These are phyloP conservation scores for Penicillium coffeae DNA, from an alignment of 495 filamentous ascomycete species.

Conservation along the genomic window DNA sequence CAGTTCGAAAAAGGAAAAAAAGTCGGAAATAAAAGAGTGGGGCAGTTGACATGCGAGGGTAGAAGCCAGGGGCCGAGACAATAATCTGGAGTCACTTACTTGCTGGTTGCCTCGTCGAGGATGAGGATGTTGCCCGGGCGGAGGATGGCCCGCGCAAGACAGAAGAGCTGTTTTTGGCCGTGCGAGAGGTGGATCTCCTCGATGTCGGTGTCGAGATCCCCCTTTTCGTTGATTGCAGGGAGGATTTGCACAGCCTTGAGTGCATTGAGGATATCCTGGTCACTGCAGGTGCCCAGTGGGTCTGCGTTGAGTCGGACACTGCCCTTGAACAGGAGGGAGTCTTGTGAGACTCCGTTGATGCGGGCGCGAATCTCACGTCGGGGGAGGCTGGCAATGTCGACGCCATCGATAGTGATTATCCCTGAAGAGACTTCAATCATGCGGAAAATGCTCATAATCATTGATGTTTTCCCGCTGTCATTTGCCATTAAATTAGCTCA, in stretches of 20 bases:
- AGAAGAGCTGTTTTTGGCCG: constrained; percentile 63
- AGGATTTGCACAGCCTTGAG: constrained; percentile 49
- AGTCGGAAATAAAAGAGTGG: not conserved
- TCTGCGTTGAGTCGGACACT: constrained; percentile 49
- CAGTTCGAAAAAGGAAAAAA: constrained; percentile 5
- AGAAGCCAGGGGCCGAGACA: constrained; percentile 13
- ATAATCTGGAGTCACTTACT: constrained; percentile 28
- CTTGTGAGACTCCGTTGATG: constrained; percentile 54
- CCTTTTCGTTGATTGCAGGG: constrained; percentile 45
- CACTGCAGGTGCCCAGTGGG: constrained; percentile 26
- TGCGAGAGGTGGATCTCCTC: constrained; percentile 50
- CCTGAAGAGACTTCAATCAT: constrained; percentile 47
- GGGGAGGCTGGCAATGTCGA: constrained; percentile 45
- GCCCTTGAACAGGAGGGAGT: constrained; percentile 50
- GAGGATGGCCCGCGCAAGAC: constrained; percentile 59
- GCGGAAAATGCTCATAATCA: constrained; percentile 51
- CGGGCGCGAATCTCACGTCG: constrained; percentile 44
- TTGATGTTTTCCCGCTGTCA: constrained; percentile 45
- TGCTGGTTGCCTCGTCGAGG: constrained; percentile 52
- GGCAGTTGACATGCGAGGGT: constrained; percentile 11
- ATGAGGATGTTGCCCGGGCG: constrained; percentile 43
- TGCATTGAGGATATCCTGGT: constrained; percentile 39
- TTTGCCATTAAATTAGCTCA: not conserved
- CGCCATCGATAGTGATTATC: constrained; percentile 44
- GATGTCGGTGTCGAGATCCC: constrained; percentile 49